A percentile compares a stretch with the other conserved stretches of the same genome.
These are phyloP conservation scores for Lasiodiplodia gonubiensis DNA, from an alignment of 2,329 filamentous ascomycete genomes.

Conservation along the genomic window DNA sequence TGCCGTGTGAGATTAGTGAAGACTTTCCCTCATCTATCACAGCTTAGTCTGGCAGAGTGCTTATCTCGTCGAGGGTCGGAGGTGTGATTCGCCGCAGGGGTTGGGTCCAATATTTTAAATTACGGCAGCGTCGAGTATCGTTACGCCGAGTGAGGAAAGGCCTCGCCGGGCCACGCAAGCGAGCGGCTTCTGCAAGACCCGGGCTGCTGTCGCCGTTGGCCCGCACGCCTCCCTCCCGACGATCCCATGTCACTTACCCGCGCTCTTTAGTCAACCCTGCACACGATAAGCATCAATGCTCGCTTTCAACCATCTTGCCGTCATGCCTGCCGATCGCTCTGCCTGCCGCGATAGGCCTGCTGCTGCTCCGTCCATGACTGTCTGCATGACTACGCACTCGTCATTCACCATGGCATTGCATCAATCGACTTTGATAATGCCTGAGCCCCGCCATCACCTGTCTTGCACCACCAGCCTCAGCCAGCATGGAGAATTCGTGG, in stretches of 20 bases:
- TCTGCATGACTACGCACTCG: slow-evolving; percentile 17
- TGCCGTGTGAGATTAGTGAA: background rate
- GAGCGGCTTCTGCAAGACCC: background rate
- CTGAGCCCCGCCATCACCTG: background rate
- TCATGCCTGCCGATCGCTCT: slow-evolving; percentile 29
- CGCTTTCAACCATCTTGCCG: background rate
- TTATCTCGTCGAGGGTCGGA: slow-evolving; percentile 17
- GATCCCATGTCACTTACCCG: slow-evolving; percentile 41
- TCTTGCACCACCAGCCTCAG: background rate
- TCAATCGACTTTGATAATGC: background rate
- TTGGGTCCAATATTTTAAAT: background rate
- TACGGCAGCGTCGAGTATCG: slow-evolving; percentile 8
- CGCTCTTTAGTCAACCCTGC: slow-evolving; percentile 45
- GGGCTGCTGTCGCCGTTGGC: background rate
- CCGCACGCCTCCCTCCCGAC: slow-evolving; percentile 29
- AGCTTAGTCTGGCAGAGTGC: background rate
- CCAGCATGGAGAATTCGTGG: slow-evolving; percentile 37
- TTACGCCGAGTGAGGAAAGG: slow-evolving; percentile 10
- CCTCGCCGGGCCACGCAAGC: background rate
- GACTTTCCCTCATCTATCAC: slow-evolving; percentile 10
- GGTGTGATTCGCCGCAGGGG: slow-evolving; percentile 9
- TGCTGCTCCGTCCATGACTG: background rate
- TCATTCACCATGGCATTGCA: background rate
- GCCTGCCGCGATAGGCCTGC: slow-evolving; percentile 8
- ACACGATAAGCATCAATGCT: slow-evolving; percentile 41